A percentile compares a stretch with the other conserved stretches of the same genome.
Evolutionary conservation across 257 asterid genomes (phyloP).

Genomic region (Gentiana macrophylla): DNA sequence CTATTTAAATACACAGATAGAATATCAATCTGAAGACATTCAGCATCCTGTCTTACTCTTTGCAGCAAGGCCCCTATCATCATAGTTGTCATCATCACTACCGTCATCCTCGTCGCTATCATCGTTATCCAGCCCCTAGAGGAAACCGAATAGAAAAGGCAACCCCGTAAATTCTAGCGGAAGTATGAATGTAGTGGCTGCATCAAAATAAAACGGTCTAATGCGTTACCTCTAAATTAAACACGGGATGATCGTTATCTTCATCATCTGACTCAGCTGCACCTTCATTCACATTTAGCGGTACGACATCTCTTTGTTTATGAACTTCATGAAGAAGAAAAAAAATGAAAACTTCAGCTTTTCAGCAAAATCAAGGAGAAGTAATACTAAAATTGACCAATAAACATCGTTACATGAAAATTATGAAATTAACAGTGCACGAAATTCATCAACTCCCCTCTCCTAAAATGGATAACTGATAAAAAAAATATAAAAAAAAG

Average conservation of each 20-base stretch:
- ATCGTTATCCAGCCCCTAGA: conserved; percentile 15
- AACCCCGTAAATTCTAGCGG: too few species aligned
- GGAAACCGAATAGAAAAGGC: background rate
- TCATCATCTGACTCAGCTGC: conserved; percentile 71
- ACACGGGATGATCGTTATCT: conserved; percentile 68
- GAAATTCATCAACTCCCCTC: background rate
- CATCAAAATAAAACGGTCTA: background rate
- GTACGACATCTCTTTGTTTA: conserved; percentile 70
- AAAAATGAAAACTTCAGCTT: background rate
- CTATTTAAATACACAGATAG: too few species aligned
- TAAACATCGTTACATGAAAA: too few species aligned
- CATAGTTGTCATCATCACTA: conserved; percentile 13
- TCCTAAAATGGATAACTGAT: background rate
- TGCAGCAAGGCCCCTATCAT: conserved; percentile 59
- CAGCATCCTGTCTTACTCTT: conserved; percentile 41
- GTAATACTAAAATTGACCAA: too few species aligned
- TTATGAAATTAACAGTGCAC: too few species aligned
- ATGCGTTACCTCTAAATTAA: conserved; percentile 50
- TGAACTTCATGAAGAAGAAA: conserved; percentile 46
- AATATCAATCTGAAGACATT: conserved; percentile 6
- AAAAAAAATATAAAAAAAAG: background rate
- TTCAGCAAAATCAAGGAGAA: background rate
- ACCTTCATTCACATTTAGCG: conserved; percentile 50
- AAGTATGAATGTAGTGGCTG: too few species aligned
- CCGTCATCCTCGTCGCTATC: conserved; percentile 25